Percentiles rank a stretch among this genome's conserved stretches.
Evolutionary conservation across 192 early-diverging fungal genomes (phyloP).

Genomic region (Polychytrium aggregatum): DNA sequence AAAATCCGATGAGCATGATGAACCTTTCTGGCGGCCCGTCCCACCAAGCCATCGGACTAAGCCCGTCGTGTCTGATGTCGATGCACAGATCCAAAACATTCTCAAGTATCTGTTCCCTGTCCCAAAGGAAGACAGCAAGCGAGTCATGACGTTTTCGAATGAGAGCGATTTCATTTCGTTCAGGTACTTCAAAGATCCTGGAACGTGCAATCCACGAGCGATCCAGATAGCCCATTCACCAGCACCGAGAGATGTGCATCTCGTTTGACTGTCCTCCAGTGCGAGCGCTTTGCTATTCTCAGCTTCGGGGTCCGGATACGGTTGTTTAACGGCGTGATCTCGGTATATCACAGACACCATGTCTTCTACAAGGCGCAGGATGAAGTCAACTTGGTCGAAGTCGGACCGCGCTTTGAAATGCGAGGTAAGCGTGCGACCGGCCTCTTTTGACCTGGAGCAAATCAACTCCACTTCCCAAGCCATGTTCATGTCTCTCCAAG

Average conservation of each 20-base stretch:
- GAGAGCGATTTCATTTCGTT: conserved; percentile 95
- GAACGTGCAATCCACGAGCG: neutral
- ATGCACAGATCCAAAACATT: conserved; percentile 73
- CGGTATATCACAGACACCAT: conserved; percentile 78
- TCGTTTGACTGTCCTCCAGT: too few species aligned
- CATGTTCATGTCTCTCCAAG: too few species aligned
- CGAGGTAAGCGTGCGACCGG: conserved; percentile 40
- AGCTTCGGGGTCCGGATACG: neutral
- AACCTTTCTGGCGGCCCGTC: too few species aligned
- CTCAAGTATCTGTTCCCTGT: conserved; percentile 96
- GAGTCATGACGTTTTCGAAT: conserved; percentile 96
- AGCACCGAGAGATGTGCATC: too few species aligned
- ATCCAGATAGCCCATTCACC: neutral
- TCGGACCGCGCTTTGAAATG: conserved; percentile 98
- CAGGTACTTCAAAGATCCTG: conserved; percentile 31
- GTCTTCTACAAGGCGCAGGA: conserved; percentile 87
- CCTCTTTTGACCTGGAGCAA: neutral
- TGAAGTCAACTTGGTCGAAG: conserved; percentile 89
- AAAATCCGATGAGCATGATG: too few species aligned
- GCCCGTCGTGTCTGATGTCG: too few species aligned
- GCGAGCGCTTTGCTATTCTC: neutral
- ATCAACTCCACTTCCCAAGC: too few species aligned
- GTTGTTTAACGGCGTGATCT: too few species aligned
- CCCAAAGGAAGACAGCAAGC: conserved; percentile 89
- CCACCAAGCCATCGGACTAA: too few species aligned